Percentiles rank a stretch among this genome's conserved stretches.
Conservation (phyloP, 805 yeast genomes). For the Isabelozyma rhagii region DNA sequence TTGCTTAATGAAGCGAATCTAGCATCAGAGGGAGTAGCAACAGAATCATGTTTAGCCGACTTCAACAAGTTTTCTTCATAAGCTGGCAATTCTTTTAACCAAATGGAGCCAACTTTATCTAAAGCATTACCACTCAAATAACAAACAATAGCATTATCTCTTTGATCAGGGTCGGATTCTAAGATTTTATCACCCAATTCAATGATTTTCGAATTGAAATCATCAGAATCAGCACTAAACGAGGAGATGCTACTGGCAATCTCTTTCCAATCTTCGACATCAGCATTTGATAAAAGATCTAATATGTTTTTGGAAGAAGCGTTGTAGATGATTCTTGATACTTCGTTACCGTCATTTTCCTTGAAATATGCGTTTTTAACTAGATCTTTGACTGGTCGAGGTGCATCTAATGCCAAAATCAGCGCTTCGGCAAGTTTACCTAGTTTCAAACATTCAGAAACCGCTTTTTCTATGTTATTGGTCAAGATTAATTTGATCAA, state of each 20-base stretch:
- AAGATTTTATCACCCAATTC: constrained; percentile 77
- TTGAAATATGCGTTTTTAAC: constrained; percentile 72
- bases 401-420: constrained; percentile 68
- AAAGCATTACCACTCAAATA: constrained; percentile 80
- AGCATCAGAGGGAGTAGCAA: constrained; percentile 71
- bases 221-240: constrained; percentile 44
- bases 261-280: constrained; percentile 78
- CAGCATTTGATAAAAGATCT: constrained; percentile 77
- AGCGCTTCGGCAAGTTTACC: constrained; percentile 76
- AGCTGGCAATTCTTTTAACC: constrained; percentile 69
- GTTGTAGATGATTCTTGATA: constrained; percentile 73
- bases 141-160: constrained; percentile 74
- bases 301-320: constrained; percentile 51
- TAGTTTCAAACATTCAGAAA: constrained; percentile 59
- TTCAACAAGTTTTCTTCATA: constrained; percentile 44
- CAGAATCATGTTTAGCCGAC: constrained; percentile 37
- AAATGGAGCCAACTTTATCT: constrained; percentile 72
- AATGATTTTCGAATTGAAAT: constrained; percentile 54
- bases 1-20: constrained; percentile 77
- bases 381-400: constrained; percentile 55
- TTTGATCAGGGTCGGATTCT: constrained; percentile 31
- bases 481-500: constrained; percentile 44
- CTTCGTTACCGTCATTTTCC: constrained; percentile 49
- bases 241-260: constrained; percentile 69
- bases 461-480: constrained; percentile 66